A percentile compares a stretch with the other conserved stretches of the same genome.
Evolutionary conservation across 75 land plant genomes (phyloP).

Genomic region (Selaginella tamariscina): DNA sequence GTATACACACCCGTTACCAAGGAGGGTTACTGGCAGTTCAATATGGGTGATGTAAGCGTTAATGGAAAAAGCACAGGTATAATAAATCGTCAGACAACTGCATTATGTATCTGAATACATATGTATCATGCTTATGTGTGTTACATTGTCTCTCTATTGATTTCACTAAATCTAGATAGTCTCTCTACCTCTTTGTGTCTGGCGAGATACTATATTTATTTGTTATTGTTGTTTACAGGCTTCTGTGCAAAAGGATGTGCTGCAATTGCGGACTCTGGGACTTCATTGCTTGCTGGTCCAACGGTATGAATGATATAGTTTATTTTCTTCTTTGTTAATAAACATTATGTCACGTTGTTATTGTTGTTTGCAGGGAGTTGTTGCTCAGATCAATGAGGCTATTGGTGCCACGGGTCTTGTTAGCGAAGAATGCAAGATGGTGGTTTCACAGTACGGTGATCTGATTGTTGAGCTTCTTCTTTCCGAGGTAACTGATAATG

Average conservation of each 20-base stretch:
- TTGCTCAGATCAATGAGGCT: conserved; percentile 7
- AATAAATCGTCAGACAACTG: no score
- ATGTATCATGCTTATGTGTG: no score
- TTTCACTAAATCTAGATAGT: no score
- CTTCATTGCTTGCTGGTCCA: conserved; percentile 9
- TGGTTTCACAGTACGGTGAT: conserved; percentile 5
- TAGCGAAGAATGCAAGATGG: conserved; percentile 11
- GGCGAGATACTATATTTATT: background rate
- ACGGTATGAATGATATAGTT: background rate
- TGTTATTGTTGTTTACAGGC: background rate
- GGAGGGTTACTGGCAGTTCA: conserved; percentile 11
- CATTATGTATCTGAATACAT: no score
- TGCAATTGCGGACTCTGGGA: conserved; percentile 11
- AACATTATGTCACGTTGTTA: background rate
- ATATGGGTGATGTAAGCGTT: background rate
- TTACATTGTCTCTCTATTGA: no score
- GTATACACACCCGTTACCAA: background rate
- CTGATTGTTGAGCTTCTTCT: conserved; percentile 6
- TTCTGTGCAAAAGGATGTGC: conserved; percentile 8
- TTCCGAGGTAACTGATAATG: conserved; percentile 22
- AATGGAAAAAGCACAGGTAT: background rate
- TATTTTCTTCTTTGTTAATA: background rate
- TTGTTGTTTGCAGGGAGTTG: background rate
- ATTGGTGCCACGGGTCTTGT: background rate
- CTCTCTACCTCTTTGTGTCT: background rate